Evolutionary conservation across 2,329 filamentous ascomycete genomes (phyloP).

Genomic region (Pestalotiopsis sp.): DNA sequence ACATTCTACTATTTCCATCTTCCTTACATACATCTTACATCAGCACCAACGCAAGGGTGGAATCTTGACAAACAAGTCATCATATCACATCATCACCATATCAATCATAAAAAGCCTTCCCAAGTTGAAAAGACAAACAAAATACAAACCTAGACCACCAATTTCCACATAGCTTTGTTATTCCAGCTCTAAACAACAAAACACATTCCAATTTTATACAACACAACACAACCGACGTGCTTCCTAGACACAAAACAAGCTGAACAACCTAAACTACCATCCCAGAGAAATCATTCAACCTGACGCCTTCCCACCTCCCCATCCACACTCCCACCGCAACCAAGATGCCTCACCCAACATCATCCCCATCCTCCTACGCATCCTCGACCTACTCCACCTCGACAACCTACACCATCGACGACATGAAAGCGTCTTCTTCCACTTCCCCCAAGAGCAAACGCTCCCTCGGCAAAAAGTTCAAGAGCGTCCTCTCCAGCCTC

Average conservation of each 20-base stretch:
- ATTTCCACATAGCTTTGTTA: too few species aligned
- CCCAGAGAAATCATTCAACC: neutral
- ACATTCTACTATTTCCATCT: neutral
- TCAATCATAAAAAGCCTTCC: too few species aligned
- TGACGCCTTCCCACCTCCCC: too few species aligned
- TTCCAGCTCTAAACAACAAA: neutral
- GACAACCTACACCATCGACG: conserved; percentile 10
- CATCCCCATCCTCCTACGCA: conserved; percentile 4
- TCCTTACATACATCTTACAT: neutral
- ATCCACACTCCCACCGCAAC: neutral
- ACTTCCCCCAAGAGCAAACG: neutral
- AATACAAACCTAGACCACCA: neutral
- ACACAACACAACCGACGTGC: neutral
- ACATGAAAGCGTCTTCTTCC: neutral
- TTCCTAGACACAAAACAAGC: neutral
- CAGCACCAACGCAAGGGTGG: neutral
- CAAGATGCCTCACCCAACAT: conserved; percentile 2
- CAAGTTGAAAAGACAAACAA: neutral
- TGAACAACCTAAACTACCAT: too few species aligned
- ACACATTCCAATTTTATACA: neutral
- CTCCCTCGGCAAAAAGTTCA: conserved; percentile 7
- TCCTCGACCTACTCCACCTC: conserved; percentile 9
- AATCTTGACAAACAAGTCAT: neutral
- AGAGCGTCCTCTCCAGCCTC: conserved; percentile 3
- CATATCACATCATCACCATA: too few species aligned